Evolutionary conservation across 2,329 filamentous ascomycete species (phyloP), one percentile per base, ranked within the genome.

Genomic region (Ceratocystis eucalypticola): DNA sequence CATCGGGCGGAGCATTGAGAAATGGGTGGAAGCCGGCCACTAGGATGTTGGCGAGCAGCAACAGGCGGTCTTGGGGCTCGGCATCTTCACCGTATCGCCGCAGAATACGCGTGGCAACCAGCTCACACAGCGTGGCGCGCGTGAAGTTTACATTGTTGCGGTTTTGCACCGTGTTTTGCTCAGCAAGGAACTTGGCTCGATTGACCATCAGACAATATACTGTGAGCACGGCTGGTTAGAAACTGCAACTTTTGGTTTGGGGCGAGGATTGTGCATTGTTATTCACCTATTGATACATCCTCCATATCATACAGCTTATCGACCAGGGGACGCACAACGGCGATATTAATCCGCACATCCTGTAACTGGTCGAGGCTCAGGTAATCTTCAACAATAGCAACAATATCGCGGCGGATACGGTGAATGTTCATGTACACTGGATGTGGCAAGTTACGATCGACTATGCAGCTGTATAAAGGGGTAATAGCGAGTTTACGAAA

Each of bases 181-280:
- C 88, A 66, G 87, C 82, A 28, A 92, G 78, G 71, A 94, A 94
- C 72, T 91, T 88, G 44, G 85, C 84, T 15, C 89, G 83, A 72
- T 95, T 94, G 70, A 94, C 89, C 25, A 95, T 81, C 68, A 95
- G 77, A 73, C 89, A 93, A 74, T 93, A 94, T 10, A 94, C 88
- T 59, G 30, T 41, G n/a, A 17, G 20, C 61, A 44, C 7, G 20
- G 12, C n/a, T 22, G 28, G 50, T 65, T 57, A 45, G n/a, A 6
- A 65, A 20, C 37, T 12, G 37, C 10, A 10, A 15, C 37, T 41
- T 41, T 41, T 12, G 37, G 10, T 12, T 41, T 41, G 37, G 37
- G 3, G 10, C 37, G 37, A 5, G 37, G 3, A 41, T 12, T 41
- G 37, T 41, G 37, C 37, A 41, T 41, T 41, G 10, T 41, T 15